Conservation (phyloP, 2,329 filamentous ascomycete genomes). For the Colletotrichum coccodes region DNA sequence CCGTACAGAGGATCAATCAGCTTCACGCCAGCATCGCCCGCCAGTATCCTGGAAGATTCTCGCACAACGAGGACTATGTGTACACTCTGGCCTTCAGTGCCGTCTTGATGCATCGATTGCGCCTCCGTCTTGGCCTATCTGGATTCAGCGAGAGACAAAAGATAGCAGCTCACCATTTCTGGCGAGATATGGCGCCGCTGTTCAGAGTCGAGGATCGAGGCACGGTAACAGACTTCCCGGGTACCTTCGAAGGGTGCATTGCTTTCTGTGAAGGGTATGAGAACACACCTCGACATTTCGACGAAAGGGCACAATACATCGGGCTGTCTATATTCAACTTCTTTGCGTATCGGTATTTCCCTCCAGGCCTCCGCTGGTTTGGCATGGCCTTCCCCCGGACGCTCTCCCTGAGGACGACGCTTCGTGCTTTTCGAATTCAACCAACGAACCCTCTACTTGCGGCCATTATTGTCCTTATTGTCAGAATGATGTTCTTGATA, state of each 20-base stretch:
- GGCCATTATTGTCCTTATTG: not conserved
- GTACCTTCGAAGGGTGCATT: not conserved
- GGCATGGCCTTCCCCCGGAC: not conserved
- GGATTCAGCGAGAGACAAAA: not conserved
- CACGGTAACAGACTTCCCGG: not conserved
- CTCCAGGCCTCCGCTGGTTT: not conserved
- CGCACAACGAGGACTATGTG: slow-evolving; percentile 14
- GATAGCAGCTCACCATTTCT: not conserved
- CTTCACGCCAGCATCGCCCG: not conserved
- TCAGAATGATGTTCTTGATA: not conserved
- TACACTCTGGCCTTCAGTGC: slow-evolving; percentile 1
- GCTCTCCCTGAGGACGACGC: not conserved
- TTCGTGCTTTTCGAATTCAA: not conserved
- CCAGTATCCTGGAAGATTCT: not conserved
- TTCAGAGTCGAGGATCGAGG: slow-evolving; percentile 3
- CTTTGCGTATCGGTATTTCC: slow-evolving; percentile 12
- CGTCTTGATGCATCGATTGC: not conserved
- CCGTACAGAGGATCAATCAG: not conserved
- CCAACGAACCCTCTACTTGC: not conserved
- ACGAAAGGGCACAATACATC: not conserved
- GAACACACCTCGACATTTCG: not conserved
- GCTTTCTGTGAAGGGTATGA: slow-evolving; percentile 8
- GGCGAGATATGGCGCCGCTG: slow-evolving; percentile 1
- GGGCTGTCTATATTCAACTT: not conserved
- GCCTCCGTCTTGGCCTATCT: not conserved